Base-by-base conservation (phyloP, 805 yeast genomes). In the Starmerella bacillaris region DNA sequence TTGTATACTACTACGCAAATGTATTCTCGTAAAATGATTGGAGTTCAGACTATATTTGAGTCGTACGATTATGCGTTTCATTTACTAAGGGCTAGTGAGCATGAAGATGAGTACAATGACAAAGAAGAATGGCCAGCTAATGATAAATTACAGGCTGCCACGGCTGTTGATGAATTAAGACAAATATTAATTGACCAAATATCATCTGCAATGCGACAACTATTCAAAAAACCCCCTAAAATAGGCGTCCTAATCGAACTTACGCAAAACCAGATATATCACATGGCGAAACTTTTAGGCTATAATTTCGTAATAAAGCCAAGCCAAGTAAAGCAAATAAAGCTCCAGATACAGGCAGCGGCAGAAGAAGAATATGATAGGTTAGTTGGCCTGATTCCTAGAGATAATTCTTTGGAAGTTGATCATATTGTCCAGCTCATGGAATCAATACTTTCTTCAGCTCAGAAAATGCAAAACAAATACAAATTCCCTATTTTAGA, bases 401-500 rank as follows among this genome's bases (percentile, higher is more conserved):
- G 76, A 19, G 71, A 67, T 47, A 59, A 61, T 27, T 58, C 72
- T 0, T 51, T 76, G 5, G 68, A 62, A 27, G 55, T 74, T 2
- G 47, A 61, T 18, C 76, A 76, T 53, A 61, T 77, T 2, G 60
- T 68, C 31, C 65, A 70, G 29, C 59, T 74, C 4, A 70, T 74
- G 0, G 73, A 72, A 31, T 48, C 51, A 26, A 63, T 78, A 16
- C 60, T 72, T 6, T 54, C 55, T 3, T 63, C 63, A 21, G 67
- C 74, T 14, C 58, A 65, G 37, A 46, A 48, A 15, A 50, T 76
- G 19, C 78, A 74, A 42, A 74, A 69, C 40, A 55, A 70, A 40
- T 78, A 73, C 47, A 68, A 67, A 24, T 58, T 56, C 28, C 75
- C 80, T 0, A 53, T 78, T n/a, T 54, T 78, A 30, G 82, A 72